phyloP scores from a whole-genome alignment of 768 basidiomycete species.

The Mycena rebaudengoi region DNA sequence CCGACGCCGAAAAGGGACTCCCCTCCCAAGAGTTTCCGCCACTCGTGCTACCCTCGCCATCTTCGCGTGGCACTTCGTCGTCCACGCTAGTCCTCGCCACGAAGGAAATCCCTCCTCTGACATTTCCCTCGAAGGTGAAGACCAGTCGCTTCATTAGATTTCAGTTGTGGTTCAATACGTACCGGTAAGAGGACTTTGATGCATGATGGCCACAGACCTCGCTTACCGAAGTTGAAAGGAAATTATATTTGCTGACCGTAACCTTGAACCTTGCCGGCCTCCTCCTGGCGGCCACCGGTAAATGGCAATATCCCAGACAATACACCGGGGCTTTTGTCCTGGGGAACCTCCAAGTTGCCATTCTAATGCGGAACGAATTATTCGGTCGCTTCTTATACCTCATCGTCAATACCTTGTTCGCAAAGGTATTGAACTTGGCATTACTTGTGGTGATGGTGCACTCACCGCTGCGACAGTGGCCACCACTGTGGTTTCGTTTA shows the following conservation, averaged over 20 bases:
- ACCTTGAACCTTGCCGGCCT: slow-evolving; percentile 68
- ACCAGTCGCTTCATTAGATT: slow-evolving; percentile 64
- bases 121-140: slow-evolving; percentile 44
- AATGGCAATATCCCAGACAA: slow-evolving; percentile 72
- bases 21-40: background rate
- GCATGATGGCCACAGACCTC: no score
- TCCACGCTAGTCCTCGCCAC: background rate
- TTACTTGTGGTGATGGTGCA: background rate
- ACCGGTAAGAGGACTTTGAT: slow-evolving; percentile 73
- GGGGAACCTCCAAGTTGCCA: slow-evolving; percentile 76
- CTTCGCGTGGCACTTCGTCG: background rate
- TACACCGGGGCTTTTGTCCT: slow-evolving; percentile 78
- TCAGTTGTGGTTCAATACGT: slow-evolving; percentile 82
- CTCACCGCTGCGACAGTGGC: slow-evolving; percentile 43
- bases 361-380: slow-evolving; percentile 83
- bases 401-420: slow-evolving; percentile 75
- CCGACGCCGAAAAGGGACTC: slow-evolving; percentile 19
- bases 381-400: slow-evolving; percentile 82
- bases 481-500: slow-evolving; percentile 70
- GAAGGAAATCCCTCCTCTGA: slow-evolving; percentile 13
- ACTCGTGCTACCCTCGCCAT: background rate
- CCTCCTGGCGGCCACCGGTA: slow-evolving; percentile 64
- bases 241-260: slow-evolving; percentile 75
- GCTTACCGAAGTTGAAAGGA: no score
- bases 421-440: slow-evolving; percentile 59